These are phyloP conservation scores for Sporobolomyces roseus DNA, from an alignment of 768 basidiomycete genomes.

Conservation along the genomic window DNA sequence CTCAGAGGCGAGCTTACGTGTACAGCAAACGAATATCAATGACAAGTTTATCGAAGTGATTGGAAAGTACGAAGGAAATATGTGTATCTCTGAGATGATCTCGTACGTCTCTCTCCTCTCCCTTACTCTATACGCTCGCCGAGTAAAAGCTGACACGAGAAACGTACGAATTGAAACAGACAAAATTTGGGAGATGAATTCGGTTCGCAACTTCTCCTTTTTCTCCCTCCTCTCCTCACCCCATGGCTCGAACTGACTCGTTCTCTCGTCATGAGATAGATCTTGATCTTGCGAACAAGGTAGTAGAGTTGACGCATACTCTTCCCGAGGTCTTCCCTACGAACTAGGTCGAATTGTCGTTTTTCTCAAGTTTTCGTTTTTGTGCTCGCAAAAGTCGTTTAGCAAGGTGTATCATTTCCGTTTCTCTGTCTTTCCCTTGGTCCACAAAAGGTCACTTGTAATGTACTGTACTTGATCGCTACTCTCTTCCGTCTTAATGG, in stretches of 20 bases:
- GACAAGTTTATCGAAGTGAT: conserved; percentile 32
- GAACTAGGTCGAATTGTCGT: neutral
- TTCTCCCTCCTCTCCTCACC: neutral
- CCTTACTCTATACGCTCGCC: too few relatives aligned
- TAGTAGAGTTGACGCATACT: conserved; percentile 28
- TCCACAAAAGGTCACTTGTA: neutral
- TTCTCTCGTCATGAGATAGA: conserved; percentile 2
- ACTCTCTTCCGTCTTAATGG: too few relatives aligned
- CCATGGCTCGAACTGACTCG: neutral
- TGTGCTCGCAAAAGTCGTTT: neutral
- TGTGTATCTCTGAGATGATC: conserved; percentile 10
- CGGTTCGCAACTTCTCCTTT: conserved; percentile 1
- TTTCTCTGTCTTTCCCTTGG: neutral
- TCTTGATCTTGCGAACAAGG: conserved; percentile 27
- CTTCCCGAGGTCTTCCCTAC: conserved; percentile 36
- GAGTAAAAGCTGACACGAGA: too few relatives aligned
- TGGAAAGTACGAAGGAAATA: conserved; percentile 13
- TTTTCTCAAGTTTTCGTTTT: neutral
- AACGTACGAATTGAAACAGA: conserved; percentile 3
- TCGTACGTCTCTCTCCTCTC: conserved; percentile 9
- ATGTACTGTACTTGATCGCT: too few relatives aligned
- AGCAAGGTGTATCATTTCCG: too few relatives aligned
- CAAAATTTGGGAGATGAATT: conserved; percentile 31
- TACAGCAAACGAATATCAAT: conserved; percentile 1
- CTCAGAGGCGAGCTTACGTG: neutral